These are phyloP conservation scores for Globisporangium cylindrosporum DNA, from an alignment of 352 stramenopile genomes.

Conservation along the genomic window DNA sequence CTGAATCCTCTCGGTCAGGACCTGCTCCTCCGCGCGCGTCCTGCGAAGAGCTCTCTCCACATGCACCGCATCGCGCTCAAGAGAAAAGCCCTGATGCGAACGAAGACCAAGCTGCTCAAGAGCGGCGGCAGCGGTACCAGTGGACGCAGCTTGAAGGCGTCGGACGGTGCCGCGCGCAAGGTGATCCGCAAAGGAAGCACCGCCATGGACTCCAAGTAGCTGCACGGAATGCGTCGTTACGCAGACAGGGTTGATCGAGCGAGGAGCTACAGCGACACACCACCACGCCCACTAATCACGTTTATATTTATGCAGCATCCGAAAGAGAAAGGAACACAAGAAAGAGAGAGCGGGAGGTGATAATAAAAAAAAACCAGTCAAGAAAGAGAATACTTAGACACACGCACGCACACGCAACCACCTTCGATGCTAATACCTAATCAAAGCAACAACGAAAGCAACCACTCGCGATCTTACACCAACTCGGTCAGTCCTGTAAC, in stretches of 20 bases:
- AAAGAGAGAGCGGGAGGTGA: not conserved
- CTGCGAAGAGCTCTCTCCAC: slow-evolving; percentile 76
- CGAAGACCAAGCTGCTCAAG: slow-evolving; percentile 57
- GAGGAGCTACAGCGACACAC: not conserved
- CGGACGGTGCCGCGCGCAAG: slow-evolving; percentile 38
- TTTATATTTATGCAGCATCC: slow-evolving; percentile 2
- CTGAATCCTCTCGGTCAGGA: slow-evolving; percentile 59
- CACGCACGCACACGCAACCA: not conserved
- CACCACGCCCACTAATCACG: not conserved
- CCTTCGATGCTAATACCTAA: not conserved
- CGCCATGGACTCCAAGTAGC: slow-evolving; percentile 30
- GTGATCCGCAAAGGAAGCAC: slow-evolving; percentile 50
- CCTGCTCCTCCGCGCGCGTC: slow-evolving; percentile 48
- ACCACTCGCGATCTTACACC: slow-evolving; percentile 23
- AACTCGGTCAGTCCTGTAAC: slow-evolving; percentile 56
- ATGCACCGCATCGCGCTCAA: slow-evolving; percentile 83
- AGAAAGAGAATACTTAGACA: not conserved
- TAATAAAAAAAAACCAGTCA: not conserved
- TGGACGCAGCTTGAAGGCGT: slow-evolving; percentile 28
- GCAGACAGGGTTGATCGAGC: not conserved
- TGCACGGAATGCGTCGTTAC: not conserved
- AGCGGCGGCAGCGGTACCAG: slow-evolving; percentile 22
- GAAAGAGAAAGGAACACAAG: not conserved
- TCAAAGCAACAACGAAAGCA: not conserved
- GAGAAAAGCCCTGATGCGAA: slow-evolving; percentile 56